Conservation (phyloP, 192 early-diverging fungal genomes). For the Rhizophagus sp. region DNA sequence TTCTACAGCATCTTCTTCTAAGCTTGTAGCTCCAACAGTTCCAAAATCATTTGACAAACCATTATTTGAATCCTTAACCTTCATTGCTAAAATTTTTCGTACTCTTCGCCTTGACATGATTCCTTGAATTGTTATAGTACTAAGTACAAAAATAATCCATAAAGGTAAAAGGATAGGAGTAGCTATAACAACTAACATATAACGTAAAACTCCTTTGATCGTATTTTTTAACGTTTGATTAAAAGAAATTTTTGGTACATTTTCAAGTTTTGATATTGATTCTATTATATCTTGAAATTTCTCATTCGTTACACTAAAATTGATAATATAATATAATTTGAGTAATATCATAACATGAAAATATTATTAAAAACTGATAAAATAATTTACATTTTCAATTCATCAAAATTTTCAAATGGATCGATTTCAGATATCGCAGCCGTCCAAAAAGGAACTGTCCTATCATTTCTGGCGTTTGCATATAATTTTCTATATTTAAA, state of each 20-base stretch:
- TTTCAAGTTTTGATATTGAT: constrained; percentile 27
- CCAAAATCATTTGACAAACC: not conserved
- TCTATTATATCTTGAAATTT: constrained; percentile 6
- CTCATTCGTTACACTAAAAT: not conserved
- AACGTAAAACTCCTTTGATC: constrained; percentile 27
- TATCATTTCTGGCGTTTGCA: constrained; percentile 53
- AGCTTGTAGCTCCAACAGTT: not conserved
- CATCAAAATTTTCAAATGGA: constrained; percentile 43
- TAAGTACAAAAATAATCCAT: constrained; percentile 40
- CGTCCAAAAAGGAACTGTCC: constrained; percentile 64
- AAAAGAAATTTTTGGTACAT: constrained; percentile 21
- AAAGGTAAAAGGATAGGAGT: constrained; percentile 41
- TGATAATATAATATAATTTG: not conserved
- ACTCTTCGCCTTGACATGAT: constrained; percentile 42
- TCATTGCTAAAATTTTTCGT: constrained; percentile 14
- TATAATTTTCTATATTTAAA: constrained; percentile 51
- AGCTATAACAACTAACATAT: constrained; percentile 33
- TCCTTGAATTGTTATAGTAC: constrained; percentile 40
- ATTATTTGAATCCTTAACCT: not conserved
- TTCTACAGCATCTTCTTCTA: constrained; percentile 16
- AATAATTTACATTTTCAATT: constrained; percentile 47
- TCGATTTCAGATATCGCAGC: constrained; percentile 51
- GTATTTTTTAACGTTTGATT: not conserved
- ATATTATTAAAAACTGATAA: not conserved
- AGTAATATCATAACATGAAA: not conserved